A percentile compares a stretch with the other conserved stretches of the same genome.
phyloP scores from a whole-genome alignment of 2,329 filamentous ascomycete genomes.

The Xylariaceae sp. region DNA sequence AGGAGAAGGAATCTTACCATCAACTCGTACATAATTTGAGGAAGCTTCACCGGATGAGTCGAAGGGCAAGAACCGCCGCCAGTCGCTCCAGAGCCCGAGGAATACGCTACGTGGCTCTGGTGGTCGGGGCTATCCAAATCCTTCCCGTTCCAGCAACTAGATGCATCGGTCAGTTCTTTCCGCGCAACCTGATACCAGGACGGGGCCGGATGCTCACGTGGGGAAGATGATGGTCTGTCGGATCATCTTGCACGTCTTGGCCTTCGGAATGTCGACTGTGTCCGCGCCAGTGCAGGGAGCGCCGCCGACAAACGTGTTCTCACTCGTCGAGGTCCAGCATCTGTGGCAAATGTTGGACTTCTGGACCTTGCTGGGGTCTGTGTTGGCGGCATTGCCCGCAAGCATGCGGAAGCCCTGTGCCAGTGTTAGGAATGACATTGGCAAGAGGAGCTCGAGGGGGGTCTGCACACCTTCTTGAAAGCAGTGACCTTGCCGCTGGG shows the following conservation, averaged over 20 bases:
- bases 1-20: too few species aligned
- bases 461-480: constrained; percentile 38
- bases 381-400: constrained; percentile 39
- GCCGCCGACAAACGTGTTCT: constrained; percentile 43
- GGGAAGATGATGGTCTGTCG: constrained; percentile 50
- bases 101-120: constrained; percentile 43
- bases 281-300: constrained; percentile 46
- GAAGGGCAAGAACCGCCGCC: constrained; percentile 44
- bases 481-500: constrained; percentile 37
- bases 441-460: constrained; percentile 18
- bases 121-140: constrained; percentile 45
- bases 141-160: constrained; percentile 46
- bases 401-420: constrained; percentile 43
- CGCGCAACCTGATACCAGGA: background rate
- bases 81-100: constrained; percentile 37
- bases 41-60: constrained; percentile 41
- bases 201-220: constrained; percentile 23
- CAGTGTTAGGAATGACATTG: background rate
- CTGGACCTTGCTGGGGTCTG: constrained; percentile 33
- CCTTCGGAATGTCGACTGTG: constrained; percentile 44
- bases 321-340: constrained; percentile 42
- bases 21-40: constrained; percentile 45
- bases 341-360: constrained; percentile 41
- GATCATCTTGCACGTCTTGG: constrained; percentile 46
- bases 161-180: constrained; percentile 6